A percentile compares a stretch with the other conserved stretches of the same genome.
Evolutionary conservation across 371 early-diverging fungal species (phyloP).

Genomic region (Mortierella sp.): DNA sequence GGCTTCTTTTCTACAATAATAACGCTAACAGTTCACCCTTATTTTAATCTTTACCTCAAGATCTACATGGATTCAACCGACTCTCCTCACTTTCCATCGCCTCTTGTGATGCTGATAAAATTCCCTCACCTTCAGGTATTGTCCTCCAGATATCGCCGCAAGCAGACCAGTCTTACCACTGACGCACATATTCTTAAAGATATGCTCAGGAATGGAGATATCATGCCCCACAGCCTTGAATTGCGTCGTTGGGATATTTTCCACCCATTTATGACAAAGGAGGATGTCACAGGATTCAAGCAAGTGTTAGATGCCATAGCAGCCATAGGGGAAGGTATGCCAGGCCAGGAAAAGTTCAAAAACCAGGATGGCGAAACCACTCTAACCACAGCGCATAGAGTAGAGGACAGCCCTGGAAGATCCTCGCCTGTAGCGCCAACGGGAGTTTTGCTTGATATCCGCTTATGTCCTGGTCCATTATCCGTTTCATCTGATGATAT

Average conservation of each 20-base stretch:
- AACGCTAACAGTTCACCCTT: not conserved
- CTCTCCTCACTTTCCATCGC: slow-evolving; percentile 36
- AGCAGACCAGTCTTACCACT: slow-evolving; percentile 38
- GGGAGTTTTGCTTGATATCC: slow-evolving; percentile 35
- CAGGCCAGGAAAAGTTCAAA: not conserved
- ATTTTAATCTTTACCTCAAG: not conserved
- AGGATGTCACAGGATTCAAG: slow-evolving; percentile 31
- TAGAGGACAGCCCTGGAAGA: not conserved
- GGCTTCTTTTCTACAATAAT: not conserved
- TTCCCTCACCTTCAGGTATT: slow-evolving; percentile 40
- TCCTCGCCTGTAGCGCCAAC: not conserved
- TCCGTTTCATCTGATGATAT: too few relatives aligned
- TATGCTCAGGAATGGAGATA: slow-evolving; percentile 34
- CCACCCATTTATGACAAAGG: slow-evolving; percentile 48
- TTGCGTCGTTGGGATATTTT: slow-evolving; percentile 45
- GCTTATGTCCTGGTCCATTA: slow-evolving; percentile 19
- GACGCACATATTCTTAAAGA: slow-evolving; percentile 39
- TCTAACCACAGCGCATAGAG: not conserved
- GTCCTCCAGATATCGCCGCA: slow-evolving; percentile 45
- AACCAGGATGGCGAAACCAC: not conserved
- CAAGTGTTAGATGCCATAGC: slow-evolving; percentile 35
- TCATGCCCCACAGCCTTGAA: slow-evolving; percentile 27
- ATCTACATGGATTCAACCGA: slow-evolving; percentile 52
- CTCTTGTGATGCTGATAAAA: slow-evolving; percentile 53
- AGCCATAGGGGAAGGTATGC: not conserved